Base-by-base conservation (phyloP, 129 eudicot genomes). In the Apium graveolens region DNA sequence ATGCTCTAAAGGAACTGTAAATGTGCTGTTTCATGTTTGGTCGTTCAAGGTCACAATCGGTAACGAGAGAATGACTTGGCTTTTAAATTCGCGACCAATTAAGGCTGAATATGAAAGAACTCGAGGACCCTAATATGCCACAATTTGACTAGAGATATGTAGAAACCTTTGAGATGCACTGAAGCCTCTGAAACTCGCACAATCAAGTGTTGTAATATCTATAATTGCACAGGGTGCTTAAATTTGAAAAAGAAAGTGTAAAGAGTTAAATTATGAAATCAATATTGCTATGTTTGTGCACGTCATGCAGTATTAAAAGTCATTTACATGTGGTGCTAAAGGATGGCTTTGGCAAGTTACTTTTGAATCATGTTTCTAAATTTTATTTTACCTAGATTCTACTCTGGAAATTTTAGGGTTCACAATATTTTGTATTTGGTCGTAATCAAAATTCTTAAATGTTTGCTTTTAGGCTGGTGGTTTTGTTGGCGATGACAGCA, bases 381-480 rank as follows among this genome's bases (percentile, higher is more conserved):
- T 42, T 9, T 72, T 11, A 13, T 20, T 41, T 70, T 24, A n/a
- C 7, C 0, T 29, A 42, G 18, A 16, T 16, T 37, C 18, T 18
- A 70, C 18, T 26, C 53, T n/a, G 44, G 17, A 11, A 24, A 26
- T 35, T 21, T 11, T 42, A 35, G 24, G 11, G n/a, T 72, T 41
- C 1, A 21, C 42, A 39, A 9, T 34, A 32, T 71, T 71, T 18
- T 1, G 53, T 42, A 39, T 27, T 78, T 80, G 37, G 13, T 34
- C 5, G n/a, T 29, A 14, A 55, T 43, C 74, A 39, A 35, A 29
- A 16, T 81, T 35, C 49, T 81, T 17, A 53, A 65, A 45, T 49
- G 80, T 84, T 81, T 86, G 82, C 84, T 88, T 63, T 79, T 84
- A 95, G 98, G 97, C 89, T 80, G 96, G 93, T 84, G 92, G 92